Percentiles rank a stretch among this genome's conserved stretches.
These are phyloP conservation scores for Lachancea fermentati DNA, from an alignment of 805 yeast genomes.

Conservation along the genomic window DNA sequence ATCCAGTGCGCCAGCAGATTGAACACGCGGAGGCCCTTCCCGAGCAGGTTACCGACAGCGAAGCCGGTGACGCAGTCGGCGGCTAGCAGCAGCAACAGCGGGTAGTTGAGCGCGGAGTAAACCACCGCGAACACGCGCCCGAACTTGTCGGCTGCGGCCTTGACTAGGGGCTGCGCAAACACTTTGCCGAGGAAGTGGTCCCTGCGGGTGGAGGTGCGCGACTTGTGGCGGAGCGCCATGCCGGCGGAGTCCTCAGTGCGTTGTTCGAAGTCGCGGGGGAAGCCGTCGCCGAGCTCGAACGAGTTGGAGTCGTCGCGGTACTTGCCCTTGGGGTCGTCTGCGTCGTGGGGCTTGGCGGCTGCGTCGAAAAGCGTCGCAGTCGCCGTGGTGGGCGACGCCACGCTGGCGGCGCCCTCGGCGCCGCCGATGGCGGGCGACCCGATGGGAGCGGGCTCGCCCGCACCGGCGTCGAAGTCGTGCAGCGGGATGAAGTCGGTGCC, in stretches of 20 bases:
- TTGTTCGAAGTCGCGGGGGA: conserved; percentile 11
- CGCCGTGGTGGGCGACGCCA: conserved; percentile 2
- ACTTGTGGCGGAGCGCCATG: conserved; percentile 8
- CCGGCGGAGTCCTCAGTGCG: conserved; percentile 8
- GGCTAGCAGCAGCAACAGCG: conserved; percentile 54
- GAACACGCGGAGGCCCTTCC: conserved; percentile 61
- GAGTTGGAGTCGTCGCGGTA: conserved; percentile 9
- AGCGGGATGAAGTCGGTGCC: conserved; percentile 26
- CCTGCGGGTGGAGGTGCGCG: conserved; percentile 21
- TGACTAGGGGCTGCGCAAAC: conserved; percentile 30
- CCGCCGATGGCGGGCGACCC: conserved; percentile 5
- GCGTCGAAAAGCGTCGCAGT: conserved; percentile 16
- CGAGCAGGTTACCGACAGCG: conserved; percentile 66
- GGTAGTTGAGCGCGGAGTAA: conserved; percentile 55
- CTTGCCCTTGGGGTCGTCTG: background rate
- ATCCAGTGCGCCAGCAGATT: conserved; percentile 91
- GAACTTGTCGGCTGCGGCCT: conserved; percentile 19
- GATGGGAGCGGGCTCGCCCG: conserved; percentile 11
- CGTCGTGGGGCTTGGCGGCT: conserved; percentile 2
- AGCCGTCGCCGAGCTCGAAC: conserved; percentile 13
- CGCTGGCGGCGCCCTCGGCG: background rate
- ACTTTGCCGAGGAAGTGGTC: conserved; percentile 34
- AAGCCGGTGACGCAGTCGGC: conserved; percentile 48
- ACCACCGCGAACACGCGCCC: conserved; percentile 28
- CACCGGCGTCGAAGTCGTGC: conserved; percentile 16